Base-by-base conservation (phyloP, 257 asterid species). In the Knoxia roxburghii region DNA sequence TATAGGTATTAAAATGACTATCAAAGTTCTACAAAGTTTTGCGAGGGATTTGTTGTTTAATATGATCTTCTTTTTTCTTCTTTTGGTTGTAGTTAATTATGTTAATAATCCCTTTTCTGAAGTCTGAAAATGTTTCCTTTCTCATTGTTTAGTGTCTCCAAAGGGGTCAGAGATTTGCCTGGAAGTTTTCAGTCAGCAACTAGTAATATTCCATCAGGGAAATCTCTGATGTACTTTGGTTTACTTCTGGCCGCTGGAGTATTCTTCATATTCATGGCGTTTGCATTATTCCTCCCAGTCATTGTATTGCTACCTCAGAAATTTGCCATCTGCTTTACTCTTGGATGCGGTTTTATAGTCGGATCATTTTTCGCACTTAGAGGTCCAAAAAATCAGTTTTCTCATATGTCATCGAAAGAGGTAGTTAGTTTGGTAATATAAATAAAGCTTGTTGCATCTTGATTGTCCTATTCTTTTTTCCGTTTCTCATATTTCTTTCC, bases 141-240 rank as follows among this genome's bases (percentile, higher is more conserved):
- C 20, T 41, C 35, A 45, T 49, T 68, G 33, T 76, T 59, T 84
- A 91, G 96, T 76, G 96, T 89, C 66, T 74, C 98, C 35, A 87
- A 87, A 84, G 98, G 96, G 72, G 98, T 89, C 52, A 89, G 90
- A 74, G 96, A 85, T 50, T 37, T 87, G 64, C 95, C 98, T 2
- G 98, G 95, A 81, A 91, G 75, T 76, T 79, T 91, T n/a, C 98
- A 91, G 85, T 87, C 98, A n/a, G 96, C 96, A 72, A 91, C 96
- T 35, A 87, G 95, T 75, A 74, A 71, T 76, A 87, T 91, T 76
- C 98, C 96, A 53, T 91, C 98, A 0, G 98, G 98, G 68, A 89
- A 89, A 87, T 73, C 96, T 62, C 91, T 91, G 62, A 53, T 91
- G 90, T 89, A 91, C 80, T 91, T 91, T 78, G 90, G 95, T 65